Conservation (phyloP, 2,329 filamentous ascomycete genomes). For the Beauveria sp. region DNA sequence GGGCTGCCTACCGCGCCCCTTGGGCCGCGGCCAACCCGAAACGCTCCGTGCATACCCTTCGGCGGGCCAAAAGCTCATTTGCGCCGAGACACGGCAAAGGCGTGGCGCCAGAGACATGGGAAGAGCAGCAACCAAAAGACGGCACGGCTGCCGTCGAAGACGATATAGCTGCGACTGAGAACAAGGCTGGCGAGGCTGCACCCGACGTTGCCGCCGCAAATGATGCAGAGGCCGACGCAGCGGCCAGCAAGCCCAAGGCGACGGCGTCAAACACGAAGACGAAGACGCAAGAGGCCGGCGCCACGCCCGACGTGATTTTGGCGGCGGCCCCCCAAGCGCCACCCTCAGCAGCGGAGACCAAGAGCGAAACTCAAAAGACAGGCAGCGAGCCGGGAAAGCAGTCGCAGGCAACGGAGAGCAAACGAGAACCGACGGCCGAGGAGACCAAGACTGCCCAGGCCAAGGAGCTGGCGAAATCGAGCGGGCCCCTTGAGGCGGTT, state of each 20-base stretch:
- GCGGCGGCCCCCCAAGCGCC: neutral
- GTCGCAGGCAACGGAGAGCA: slow-evolving; percentile 2
- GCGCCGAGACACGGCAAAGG: slow-evolving; percentile 53
- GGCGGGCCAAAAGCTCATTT: slow-evolving; percentile 34
- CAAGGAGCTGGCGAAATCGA: slow-evolving; percentile 32
- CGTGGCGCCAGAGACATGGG: slow-evolving; percentile 42
- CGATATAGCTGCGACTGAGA: neutral
- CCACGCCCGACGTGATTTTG: slow-evolving; percentile 1
- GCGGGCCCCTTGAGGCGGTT: slow-evolving; percentile 44
- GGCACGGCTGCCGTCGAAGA: neutral
- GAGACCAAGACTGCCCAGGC: slow-evolving; percentile 23
- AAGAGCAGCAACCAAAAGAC: slow-evolving; percentile 13
- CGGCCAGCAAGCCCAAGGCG: neutral
- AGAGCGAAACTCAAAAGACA: neutral
- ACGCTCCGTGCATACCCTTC: slow-evolving; percentile 15
- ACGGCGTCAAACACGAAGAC: neutral
- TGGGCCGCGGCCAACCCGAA: neutral
- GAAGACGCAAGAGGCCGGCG: neutral
- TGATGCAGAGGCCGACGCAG: slow-evolving; percentile 10
- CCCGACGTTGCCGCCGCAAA: neutral
- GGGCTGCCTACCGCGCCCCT: slow-evolving; percentile 15
- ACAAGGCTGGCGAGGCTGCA: neutral
- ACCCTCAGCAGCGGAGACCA: neutral
- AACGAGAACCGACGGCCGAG: slow-evolving; percentile 11
- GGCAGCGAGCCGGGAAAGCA: neutral